Conservation (phyloP, 495 filamentous ascomycete genomes). For the Rusavskia elegans region DNA sequence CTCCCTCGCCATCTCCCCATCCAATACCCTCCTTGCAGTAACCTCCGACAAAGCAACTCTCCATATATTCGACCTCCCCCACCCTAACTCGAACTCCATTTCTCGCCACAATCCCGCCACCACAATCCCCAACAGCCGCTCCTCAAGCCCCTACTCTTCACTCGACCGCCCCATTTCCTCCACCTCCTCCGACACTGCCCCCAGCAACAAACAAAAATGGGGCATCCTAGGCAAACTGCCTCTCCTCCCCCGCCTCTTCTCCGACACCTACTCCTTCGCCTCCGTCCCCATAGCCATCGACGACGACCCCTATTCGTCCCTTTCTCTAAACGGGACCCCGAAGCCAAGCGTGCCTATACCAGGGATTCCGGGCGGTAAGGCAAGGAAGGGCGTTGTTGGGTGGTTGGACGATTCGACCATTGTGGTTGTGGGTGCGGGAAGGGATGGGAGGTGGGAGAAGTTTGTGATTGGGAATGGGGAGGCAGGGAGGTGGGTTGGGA, state of each 20-base stretch:
- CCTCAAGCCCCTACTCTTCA: constrained; percentile 15
- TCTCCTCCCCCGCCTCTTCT: constrained; percentile 62
- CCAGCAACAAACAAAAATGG: constrained; percentile 45
- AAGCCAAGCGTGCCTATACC: constrained; percentile 17
- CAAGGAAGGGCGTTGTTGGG: constrained; percentile 60
- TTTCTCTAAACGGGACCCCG: constrained; percentile 14
- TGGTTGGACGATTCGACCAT: constrained; percentile 57
- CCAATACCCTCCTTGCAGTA: constrained; percentile 61
- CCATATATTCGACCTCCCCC: constrained; percentile 73
- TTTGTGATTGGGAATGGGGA: constrained; percentile 50
- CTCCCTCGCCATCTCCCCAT: constrained; percentile 73
- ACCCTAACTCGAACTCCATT: constrained; percentile 81
- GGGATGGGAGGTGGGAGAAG: constrained; percentile 71
- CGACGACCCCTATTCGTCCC: constrained; percentile 39
- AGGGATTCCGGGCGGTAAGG: constrained; percentile 34
- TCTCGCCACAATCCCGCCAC: constrained; percentile 81
- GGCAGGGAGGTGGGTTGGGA: constrained; percentile 40
- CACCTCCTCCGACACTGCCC: constrained; percentile 20
- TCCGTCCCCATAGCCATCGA: constrained; percentile 64
- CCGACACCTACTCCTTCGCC: constrained; percentile 68
- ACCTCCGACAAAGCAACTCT: constrained; percentile 96
- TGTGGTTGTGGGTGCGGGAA: constrained; percentile 64
- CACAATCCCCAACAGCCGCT: constrained; percentile 10
- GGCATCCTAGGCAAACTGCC: constrained; percentile 65
- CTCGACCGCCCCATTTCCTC: constrained; percentile 20